phyloP scores from a whole-genome alignment of 1,284 basidiomycete genomes.

The Cryptococcus floricola region DNA sequence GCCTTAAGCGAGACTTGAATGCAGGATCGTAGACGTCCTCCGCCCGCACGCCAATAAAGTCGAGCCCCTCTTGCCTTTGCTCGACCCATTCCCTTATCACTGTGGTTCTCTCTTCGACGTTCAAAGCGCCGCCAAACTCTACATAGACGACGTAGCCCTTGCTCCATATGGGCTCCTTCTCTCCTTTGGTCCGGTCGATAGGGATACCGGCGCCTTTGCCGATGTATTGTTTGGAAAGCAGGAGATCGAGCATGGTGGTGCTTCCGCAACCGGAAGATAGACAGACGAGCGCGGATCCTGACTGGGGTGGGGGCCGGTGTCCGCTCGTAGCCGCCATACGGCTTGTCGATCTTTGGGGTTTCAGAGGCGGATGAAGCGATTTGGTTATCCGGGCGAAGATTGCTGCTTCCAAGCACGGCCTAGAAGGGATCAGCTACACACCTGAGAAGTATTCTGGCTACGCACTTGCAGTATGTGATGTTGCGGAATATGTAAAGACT shows the following conservation, averaged over 20 bases:
- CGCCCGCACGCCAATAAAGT: constrained; percentile 31
- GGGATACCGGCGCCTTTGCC: constrained; percentile 18
- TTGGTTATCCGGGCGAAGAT: constrained; percentile 25
- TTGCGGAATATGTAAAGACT: constrained; percentile 35
- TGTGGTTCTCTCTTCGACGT: constrained; percentile 13
- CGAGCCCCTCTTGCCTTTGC: constrained; percentile 15
- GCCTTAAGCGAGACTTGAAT: constrained; percentile 13
- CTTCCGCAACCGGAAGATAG: constrained; percentile 44
- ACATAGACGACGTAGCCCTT: constrained; percentile 42
- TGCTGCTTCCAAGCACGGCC: constrained; percentile 32
- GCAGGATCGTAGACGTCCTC: constrained; percentile 41
- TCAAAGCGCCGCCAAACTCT: constrained; percentile 34
- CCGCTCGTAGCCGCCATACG: constrained; percentile 1
- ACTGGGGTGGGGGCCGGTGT: constrained; percentile 24
- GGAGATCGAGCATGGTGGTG: constrained; percentile 35
- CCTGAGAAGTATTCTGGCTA: neutral
- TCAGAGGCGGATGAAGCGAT: constrained; percentile 31
- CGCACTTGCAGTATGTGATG: constrained; percentile 39
- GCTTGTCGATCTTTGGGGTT: constrained; percentile 3
- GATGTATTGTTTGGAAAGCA: constrained; percentile 26
- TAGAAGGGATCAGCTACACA: constrained; percentile 1
- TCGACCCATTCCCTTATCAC: constrained; percentile 21
- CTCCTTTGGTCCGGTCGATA: constrained; percentile 31
- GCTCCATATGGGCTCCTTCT: constrained; percentile 37
- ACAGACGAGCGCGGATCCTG: constrained; percentile 28